A percentile compares a stretch with the other conserved stretches of the same genome.
phyloP scores from a whole-genome alignment of 306 rosid species.

The Vigna trinervia region DNA sequence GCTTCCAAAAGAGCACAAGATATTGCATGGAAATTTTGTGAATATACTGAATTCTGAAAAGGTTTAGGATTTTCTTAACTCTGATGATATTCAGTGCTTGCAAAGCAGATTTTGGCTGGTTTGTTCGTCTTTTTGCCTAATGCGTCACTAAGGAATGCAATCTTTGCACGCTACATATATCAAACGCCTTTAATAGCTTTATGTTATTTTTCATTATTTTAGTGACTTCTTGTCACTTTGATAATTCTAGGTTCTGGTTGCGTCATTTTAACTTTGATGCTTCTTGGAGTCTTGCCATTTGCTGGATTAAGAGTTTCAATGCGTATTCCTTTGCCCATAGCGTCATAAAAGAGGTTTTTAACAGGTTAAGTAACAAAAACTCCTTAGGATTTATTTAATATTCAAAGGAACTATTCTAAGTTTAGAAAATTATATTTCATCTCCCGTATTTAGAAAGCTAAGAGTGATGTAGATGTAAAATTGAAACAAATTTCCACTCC shows the following conservation, averaged over 20 bases:
- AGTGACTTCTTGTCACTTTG: not conserved
- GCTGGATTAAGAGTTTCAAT: not conserved
- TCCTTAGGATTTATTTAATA: not conserved
- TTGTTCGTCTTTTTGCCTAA: not conserved
- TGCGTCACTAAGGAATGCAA: not conserved
- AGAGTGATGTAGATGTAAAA: not conserved
- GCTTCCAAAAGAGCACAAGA: not conserved
- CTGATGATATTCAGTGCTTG: not conserved
- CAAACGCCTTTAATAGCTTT: not conserved
- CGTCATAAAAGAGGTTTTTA: not conserved
- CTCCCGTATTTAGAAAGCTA: not conserved
- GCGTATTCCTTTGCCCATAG: not conserved
- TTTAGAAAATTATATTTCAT: not conserved
- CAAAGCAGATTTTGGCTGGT: not conserved
- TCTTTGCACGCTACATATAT: not conserved
- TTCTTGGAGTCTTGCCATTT: conserved; percentile 4
- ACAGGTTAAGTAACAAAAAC: not conserved
- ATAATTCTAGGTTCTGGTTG: not conserved
- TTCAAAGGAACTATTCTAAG: not conserved
- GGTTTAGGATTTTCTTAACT: not conserved
- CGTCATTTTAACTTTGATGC: not conserved
- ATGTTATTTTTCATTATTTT: not conserved
- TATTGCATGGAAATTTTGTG: not conserved
- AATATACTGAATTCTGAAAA: not conserved
- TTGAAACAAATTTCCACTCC: not conserved